Evolutionary conservation across 257 asterid species (phyloP).

Genomic region (Lantana camara): DNA sequence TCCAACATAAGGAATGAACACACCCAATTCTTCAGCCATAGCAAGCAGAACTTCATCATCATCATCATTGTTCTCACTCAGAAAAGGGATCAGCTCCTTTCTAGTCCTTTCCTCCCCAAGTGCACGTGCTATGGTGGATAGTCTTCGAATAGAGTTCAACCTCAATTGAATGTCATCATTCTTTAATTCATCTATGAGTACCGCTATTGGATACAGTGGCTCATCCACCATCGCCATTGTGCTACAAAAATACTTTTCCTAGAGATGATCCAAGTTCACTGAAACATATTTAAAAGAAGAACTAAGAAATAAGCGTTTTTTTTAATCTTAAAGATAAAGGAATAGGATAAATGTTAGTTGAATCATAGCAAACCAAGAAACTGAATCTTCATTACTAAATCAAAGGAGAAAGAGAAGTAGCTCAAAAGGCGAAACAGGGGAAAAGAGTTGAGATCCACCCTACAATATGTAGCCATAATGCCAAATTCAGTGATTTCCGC

Average conservation of each 20-base stretch:
- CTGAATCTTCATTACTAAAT: not conserved
- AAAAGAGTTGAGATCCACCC: not conserved
- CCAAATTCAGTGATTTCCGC: not conserved
- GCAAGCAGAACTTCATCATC: slow-evolving; percentile 94
- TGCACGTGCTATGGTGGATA: slow-evolving; percentile 86
- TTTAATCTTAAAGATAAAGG: not conserved
- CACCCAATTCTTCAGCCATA: slow-evolving; percentile 95
- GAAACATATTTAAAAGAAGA: not conserved
- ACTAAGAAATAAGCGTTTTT: slow-evolving; percentile 7
- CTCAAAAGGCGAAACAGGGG: not conserved
- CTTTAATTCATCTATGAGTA: slow-evolving; percentile 76
- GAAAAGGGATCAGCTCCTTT: slow-evolving; percentile 77
- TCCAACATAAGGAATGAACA: slow-evolving; percentile 92
- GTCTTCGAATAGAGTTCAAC: slow-evolving; percentile 73
- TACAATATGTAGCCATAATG: not conserved
- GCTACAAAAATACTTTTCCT: slow-evolving; percentile 11
- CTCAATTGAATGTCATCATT: slow-evolving; percentile 80
- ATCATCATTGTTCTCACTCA: slow-evolving; percentile 92
- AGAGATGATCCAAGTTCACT: slow-evolving; percentile 20
- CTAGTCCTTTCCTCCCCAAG: slow-evolving; percentile 87
- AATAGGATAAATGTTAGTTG: not conserved
- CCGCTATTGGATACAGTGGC: slow-evolving; percentile 86
- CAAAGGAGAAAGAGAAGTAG: not conserved
- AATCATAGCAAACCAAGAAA: not conserved
- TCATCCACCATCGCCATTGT: slow-evolving; percentile 72